These are phyloP conservation scores for Nidula niveotomentosa DNA, from an alignment of 1,284 basidiomycete species.

Conservation along the genomic window DNA sequence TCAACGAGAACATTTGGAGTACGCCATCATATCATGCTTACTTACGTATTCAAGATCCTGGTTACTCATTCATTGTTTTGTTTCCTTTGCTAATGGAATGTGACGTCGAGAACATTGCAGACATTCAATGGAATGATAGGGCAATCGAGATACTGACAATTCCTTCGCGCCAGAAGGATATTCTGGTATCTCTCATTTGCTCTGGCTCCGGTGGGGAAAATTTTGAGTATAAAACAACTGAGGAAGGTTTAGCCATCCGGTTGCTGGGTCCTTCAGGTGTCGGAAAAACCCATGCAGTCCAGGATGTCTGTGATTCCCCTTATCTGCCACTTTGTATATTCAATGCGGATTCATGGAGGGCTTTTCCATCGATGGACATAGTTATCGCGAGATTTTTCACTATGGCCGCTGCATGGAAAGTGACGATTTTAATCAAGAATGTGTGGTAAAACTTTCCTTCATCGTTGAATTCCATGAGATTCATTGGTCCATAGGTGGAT, in stretches of 20 bases:
- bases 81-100: slow-evolving; percentile 44
- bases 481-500: too few species aligned
- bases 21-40: slow-evolving; percentile 15
- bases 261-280: slow-evolving; percentile 63
- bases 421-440: slow-evolving; percentile 64
- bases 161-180: slow-evolving; percentile 46
- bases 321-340: slow-evolving; percentile 57
- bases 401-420: slow-evolving; percentile 60
- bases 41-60: neutral
- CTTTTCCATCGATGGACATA: slow-evolving; percentile 39
- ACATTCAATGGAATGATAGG: slow-evolving; percentile 56
- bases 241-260: slow-evolving; percentile 62
- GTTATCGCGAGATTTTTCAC: slow-evolving; percentile 46
- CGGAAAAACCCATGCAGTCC: slow-evolving; percentile 56
- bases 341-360: slow-evolving; percentile 57
- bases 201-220: slow-evolving; percentile 47
- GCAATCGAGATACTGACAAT: slow-evolving; percentile 60
- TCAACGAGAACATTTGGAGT: slow-evolving; percentile 61
- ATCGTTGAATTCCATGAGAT: too few species aligned
- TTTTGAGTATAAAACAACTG: slow-evolving; percentile 63
- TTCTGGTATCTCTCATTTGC: slow-evolving; percentile 57
- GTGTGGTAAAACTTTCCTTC: slow-evolving; percentile 9
- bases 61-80: neutral
- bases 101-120: slow-evolving; percentile 45
- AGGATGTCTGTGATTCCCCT: slow-evolving; percentile 63